Percentiles rank a stretch among this genome's conserved stretches.
phyloP scores from a whole-genome alignment of 2,329 filamentous ascomycete species.

The Cladophialophora psammophila region DNA sequence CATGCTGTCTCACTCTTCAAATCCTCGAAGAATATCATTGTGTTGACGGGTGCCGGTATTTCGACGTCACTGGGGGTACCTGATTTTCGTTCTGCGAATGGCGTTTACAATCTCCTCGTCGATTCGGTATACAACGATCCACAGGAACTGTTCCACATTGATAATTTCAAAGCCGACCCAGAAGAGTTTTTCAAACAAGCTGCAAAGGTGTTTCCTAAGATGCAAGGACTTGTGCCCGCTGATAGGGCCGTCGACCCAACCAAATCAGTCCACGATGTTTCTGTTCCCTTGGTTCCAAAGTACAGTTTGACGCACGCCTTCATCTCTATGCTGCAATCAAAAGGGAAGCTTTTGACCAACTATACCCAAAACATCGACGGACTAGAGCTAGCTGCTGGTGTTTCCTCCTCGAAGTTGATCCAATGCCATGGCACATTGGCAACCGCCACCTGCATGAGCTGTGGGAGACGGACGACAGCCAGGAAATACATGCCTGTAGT shows the following conservation, averaged over 20 bases:
- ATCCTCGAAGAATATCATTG: conserved; percentile 81
- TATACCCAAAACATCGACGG: conserved; percentile 99
- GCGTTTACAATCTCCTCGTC: conserved; percentile 59
- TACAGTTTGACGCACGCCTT: conserved; percentile 95
- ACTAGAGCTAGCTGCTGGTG: conserved; percentile 85
- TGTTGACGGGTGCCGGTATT: conserved; percentile 94
- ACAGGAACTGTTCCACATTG: conserved; percentile 94
- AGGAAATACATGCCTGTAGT: conserved; percentile 82
- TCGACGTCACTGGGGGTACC: conserved; percentile 96
- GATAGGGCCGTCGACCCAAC: conserved; percentile 5
- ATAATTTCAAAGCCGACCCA: conserved; percentile 84
- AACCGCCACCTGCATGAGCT: conserved; percentile 86
- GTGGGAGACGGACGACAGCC: conserved; percentile 75
- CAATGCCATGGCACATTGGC: conserved; percentile 98
- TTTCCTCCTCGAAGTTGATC: conserved; percentile 80
- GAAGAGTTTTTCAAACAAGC: conserved; percentile 74
- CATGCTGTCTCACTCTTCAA: conserved; percentile 82
- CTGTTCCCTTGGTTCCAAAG: conserved; percentile 57
- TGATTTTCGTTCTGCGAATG: conserved; percentile 93
- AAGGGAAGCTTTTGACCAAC: conserved; percentile 89
- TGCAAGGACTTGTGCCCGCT: conserved; percentile 33
- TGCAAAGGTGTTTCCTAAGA: conserved; percentile 80
- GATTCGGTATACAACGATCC: conserved; percentile 81
- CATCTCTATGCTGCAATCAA: conserved; percentile 85
- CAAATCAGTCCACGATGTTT: conserved; percentile 10